A percentile compares a stretch with the other conserved stretches of the same genome.
These are phyloP conservation scores for Candida sphagnicola DNA, from an alignment of 805 yeast species.

Conservation along the genomic window DNA sequence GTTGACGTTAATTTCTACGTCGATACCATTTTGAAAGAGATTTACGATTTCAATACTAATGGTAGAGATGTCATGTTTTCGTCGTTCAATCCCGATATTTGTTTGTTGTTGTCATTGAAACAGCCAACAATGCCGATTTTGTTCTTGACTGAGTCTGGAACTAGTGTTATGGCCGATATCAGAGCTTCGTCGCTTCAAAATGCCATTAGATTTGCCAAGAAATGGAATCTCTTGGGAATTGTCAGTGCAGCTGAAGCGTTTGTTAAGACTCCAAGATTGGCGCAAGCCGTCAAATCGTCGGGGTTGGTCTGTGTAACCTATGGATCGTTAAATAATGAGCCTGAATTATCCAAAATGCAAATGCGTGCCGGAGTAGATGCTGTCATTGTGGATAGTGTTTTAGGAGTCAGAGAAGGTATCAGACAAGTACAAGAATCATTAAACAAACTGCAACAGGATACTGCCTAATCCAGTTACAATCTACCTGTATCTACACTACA, in stretches of 20 bases:
- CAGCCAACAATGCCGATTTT: slow-evolving; percentile 92
- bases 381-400: slow-evolving; percentile 92
- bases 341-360: slow-evolving; percentile 77
- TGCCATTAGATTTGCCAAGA: slow-evolving; percentile 84
- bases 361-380: slow-evolving; percentile 97
- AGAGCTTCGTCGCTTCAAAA: slow-evolving; percentile 85
- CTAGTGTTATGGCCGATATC: slow-evolving; percentile 80
- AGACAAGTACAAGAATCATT: slow-evolving; percentile 29
- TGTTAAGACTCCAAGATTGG: slow-evolving; percentile 84
- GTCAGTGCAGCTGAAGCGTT: slow-evolving; percentile 87
- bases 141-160: slow-evolving; percentile 86
- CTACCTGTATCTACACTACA: too few species aligned
- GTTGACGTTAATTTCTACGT: slow-evolving; percentile 84
- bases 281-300: slow-evolving; percentile 83
- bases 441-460: slow-evolving; percentile 13
- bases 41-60: slow-evolving; percentile 67
- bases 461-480: too few species aligned
- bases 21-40: slow-evolving; percentile 76
- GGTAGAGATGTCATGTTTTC: slow-evolving; percentile 88
- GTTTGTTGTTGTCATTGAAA: slow-evolving; percentile 78
- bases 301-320: slow-evolving; percentile 94
- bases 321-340: slow-evolving; percentile 80
- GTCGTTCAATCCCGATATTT: slow-evolving; percentile 92
- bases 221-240: slow-evolving; percentile 88
- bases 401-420: slow-evolving; percentile 86